These are phyloP conservation scores for Lyophyllum decastes DNA, from an alignment of 768 basidiomycete species.

Conservation along the genomic window DNA sequence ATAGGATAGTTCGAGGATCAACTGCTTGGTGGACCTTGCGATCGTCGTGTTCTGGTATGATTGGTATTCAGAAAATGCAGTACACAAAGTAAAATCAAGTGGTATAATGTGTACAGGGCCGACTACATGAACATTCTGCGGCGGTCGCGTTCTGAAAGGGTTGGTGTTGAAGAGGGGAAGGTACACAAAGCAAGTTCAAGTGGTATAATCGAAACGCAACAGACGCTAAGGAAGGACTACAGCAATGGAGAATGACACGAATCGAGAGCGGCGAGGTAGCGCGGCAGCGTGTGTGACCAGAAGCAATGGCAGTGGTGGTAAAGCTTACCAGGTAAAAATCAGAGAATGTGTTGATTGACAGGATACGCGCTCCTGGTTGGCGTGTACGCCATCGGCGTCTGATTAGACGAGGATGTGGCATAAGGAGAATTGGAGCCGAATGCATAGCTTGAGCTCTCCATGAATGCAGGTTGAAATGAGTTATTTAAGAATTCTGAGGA, in stretches of 20 bases:
- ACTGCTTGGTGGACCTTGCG: no score
- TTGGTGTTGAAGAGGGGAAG: neutral
- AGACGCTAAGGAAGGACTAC: neutral
- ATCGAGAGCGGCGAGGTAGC: neutral
- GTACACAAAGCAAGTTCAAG: neutral
- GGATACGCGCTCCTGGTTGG: neutral
- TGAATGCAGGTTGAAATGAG: constrained; percentile 6
- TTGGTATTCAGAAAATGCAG: no score
- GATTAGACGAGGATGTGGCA: neutral
- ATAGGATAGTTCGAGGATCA: neutral
- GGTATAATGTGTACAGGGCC: neutral
- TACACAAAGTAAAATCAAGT: no score
- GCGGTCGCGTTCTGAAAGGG: no score
- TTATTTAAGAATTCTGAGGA: constrained; percentile 55
- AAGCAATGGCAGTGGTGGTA: neutral
- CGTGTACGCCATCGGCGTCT: neutral
- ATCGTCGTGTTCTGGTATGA: no score
- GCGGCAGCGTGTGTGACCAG: neutral
- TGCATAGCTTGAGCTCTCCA: neutral
- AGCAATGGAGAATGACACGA: neutral
- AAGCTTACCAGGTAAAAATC: neutral
- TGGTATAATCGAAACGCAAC: neutral
- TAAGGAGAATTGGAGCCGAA: constrained; percentile 5
- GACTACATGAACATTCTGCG: neutral
- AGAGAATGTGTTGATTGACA: neutral